Base-by-base conservation (phyloP, 1,139 yeast genomes). In the Candida buenavistaensis region DNA sequence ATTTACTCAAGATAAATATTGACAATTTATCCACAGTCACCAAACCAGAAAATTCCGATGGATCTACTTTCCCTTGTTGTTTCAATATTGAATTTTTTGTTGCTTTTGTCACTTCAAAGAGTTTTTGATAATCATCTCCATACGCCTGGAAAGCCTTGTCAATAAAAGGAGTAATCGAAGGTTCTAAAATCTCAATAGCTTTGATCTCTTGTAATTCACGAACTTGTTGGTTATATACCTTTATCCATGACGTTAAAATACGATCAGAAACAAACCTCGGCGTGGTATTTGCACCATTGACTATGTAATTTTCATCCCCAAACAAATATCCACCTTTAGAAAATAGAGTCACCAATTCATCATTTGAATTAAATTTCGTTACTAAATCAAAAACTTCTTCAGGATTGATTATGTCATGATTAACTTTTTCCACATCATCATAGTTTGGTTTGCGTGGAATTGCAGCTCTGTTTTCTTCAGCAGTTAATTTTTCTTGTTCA, bases 401-500 rank as follows among this genome's bases (percentile, higher is more conserved):
- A 2, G 76, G 75, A 30, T 55, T 50, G 14, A 54, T 44, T 30
- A 70, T 64, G 23, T 66, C 64, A 34, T 54, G 52, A 39, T 59
- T 58, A 27, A 53, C 43, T 39, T 54, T 59, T 4, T 43, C 40
- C 1, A 50, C 33, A 12, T 45, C 24, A 2, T 44, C 40, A 19
- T 48, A 33, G 3, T 15, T 33, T n/a, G 64, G 64, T 40, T 48
- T 53, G 15, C 51, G 38, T 2, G 73, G 75, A 8, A 68, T 59
- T 8, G 70, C 66, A 3, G 59, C 64, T 13, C 39, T 45, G 36
- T 62, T 57, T 32, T 65, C 56, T 37, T 55, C 62, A 2, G 56
- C 50, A 3, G 65, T 52, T 29, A 62, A 44, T 31, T 50, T 57
- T 39, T 64, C 70, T 28, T 57, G 51, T 19, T 65, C 68, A 40